A percentile compares a stretch with the other conserved stretches of the same genome.
phyloP scores from a whole-genome alignment of 257 asterid species.

The Cynanchum wilfordii region DNA sequence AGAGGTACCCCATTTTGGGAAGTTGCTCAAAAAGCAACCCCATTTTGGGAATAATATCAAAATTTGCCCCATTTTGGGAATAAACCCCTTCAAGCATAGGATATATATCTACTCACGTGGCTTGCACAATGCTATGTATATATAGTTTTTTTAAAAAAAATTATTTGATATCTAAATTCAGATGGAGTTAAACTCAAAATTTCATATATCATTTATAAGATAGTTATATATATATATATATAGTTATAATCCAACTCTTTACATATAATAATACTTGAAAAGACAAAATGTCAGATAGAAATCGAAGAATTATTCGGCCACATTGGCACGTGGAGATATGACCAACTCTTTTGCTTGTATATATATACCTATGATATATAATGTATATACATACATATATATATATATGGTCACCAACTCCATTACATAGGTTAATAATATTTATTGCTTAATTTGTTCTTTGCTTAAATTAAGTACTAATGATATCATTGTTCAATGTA shows the following conservation, averaged over 20 bases:
- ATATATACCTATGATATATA: not conserved
- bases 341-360: constrained; percentile 4
- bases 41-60: too few species aligned
- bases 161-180: too few species aligned
- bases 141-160: too few species aligned
- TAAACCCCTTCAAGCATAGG: not conserved
- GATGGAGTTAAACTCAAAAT: too few species aligned
- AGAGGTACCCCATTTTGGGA: too few species aligned
- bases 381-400: not conserved
- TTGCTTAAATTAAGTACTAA: too few species aligned
- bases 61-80: too few species aligned
- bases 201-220: too few species aligned
- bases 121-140: constrained; percentile 8
- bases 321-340: not conserved
- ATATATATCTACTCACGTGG: constrained; percentile 17
- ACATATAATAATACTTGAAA: not conserved
- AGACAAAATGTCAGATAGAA: constrained; percentile 18
- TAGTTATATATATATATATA: too few species aligned
- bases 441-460: too few species aligned
- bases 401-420: constrained; percentile 21
- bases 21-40: too few species aligned
- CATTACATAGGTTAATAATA: constrained; percentile 8
- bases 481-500: too few species aligned
- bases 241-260: not conserved
- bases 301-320: not conserved